Conservation (phyloP, 2,329 filamentous ascomycete species). For the Pseudogymnoascus verrucosus region DNA sequence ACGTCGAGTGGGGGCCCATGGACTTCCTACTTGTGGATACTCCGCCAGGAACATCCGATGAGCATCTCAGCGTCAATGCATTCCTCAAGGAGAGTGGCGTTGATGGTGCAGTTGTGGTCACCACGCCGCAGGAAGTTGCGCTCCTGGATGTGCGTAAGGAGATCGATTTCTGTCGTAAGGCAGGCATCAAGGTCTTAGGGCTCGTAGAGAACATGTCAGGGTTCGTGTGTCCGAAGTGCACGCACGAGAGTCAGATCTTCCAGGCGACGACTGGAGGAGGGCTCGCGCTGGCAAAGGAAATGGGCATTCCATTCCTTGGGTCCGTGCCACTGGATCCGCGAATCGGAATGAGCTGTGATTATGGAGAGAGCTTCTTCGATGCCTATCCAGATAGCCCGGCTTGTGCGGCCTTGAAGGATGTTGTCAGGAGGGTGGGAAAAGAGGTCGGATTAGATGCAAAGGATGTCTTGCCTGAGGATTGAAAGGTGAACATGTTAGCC, state of each 20-base stretch:
- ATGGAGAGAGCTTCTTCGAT: conserved; percentile 94
- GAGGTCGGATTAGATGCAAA: conserved; percentile 57
- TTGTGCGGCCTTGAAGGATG: conserved; percentile 69
- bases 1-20: conserved; percentile 94
- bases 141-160: conserved; percentile 93
- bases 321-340: conserved; percentile 85
- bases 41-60: conserved; percentile 88
- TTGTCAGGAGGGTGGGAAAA: conserved; percentile 65
- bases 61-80: conserved; percentile 89
- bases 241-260: conserved; percentile 77
- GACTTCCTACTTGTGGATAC: conserved; percentile 94
- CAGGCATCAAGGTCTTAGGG: conserved; percentile 78
- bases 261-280: conserved; percentile 85
- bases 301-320: conserved; percentile 80
- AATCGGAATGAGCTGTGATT: conserved; percentile 95
- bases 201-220: conserved; percentile 97
- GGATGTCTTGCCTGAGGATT: conserved; percentile 32
- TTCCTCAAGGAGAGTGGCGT: conserved; percentile 87
- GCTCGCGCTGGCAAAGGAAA: conserved; percentile 70
- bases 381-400: conserved; percentile 89
- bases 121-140: conserved; percentile 89
- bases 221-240: conserved; percentile 92
- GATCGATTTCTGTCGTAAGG: conserved; percentile 95
- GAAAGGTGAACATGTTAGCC: background rate
- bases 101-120: conserved; percentile 86